These are phyloP conservation scores for Coix lacrymajobi DNA, from an alignment of 176 grass and related monocot species.

Conservation along the genomic window DNA sequence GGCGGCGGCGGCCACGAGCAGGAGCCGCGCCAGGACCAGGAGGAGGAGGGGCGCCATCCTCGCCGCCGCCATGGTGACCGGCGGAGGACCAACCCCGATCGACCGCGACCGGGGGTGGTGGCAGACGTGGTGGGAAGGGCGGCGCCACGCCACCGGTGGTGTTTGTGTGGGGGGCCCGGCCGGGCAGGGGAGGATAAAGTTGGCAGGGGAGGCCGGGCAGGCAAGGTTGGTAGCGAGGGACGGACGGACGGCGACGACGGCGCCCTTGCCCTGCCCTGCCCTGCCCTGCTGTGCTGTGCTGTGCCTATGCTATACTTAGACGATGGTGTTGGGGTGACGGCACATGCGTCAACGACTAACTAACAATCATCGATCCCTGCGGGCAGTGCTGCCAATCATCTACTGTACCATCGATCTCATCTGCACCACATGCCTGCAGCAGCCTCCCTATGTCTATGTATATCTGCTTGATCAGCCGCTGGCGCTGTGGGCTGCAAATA, in stretches of 20 bases:
- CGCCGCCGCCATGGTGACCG: not conserved
- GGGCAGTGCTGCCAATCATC: not conserved
- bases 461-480: too few relatives aligned
- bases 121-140: not conserved
- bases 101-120: not conserved
- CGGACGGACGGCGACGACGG: not conserved
- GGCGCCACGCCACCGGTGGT: not conserved
- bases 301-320: constrained; percentile 3
- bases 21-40: not conserved
- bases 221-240: not conserved
- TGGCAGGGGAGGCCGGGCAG: not conserved
- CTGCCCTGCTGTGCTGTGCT: not conserved
- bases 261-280: not conserved
- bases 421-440: not conserved
- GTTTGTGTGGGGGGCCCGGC: not conserved
- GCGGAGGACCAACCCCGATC: not conserved
- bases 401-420: not conserved
- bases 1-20: not conserved
- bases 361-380: not conserved
- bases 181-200: constrained; percentile 21
- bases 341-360: not conserved
- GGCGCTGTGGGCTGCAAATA: too few relatives aligned
- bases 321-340: not conserved
- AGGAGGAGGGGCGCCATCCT: not conserved
- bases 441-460: too few relatives aligned